Conservation (phyloP, 345 rosid species). For the Cardamine occulta region DNA sequence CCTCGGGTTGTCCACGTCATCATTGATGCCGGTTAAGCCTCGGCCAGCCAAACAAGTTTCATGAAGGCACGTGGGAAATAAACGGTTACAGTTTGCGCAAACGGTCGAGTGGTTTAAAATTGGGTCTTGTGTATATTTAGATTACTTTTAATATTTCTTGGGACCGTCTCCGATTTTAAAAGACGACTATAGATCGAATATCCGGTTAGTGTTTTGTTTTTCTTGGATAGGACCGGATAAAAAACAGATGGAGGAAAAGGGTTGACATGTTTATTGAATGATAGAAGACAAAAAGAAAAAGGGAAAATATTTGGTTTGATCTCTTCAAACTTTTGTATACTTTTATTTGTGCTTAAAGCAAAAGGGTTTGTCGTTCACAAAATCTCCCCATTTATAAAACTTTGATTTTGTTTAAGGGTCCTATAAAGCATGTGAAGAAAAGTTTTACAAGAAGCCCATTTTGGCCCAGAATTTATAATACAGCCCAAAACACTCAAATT, state of each 20-base stretch:
- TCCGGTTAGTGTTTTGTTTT: slow-evolving; percentile 35
- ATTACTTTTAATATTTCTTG: slow-evolving; percentile 27
- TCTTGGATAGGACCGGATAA: slow-evolving; percentile 35
- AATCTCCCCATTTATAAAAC: background rate
- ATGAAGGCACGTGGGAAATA: slow-evolving; percentile 25
- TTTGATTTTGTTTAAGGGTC: background rate
- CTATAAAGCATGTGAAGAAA: background rate
- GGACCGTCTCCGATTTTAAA: slow-evolving; percentile 27
- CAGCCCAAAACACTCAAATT: background rate
- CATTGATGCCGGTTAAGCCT: slow-evolving; percentile 36
- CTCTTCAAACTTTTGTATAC: background rate
- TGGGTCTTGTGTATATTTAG: slow-evolving; percentile 30
- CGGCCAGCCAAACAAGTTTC: slow-evolving; percentile 37
- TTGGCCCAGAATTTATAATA: background rate
- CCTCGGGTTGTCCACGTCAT: slow-evolving; percentile 27
- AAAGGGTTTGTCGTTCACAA: slow-evolving; percentile 15
- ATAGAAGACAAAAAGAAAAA: background rate
- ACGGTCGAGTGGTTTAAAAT: slow-evolving; percentile 10
- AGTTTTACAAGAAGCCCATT: background rate
- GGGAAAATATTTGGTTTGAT: slow-evolving; percentile 13
- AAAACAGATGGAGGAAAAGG: slow-evolving; percentile 30
- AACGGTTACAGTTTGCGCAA: slow-evolving; percentile 9
- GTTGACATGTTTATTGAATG: slow-evolving; percentile 35
- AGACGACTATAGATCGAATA: slow-evolving; percentile 25
- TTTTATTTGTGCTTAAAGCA: slow-evolving; percentile 12